These are phyloP conservation scores for Nephelium lappaceum DNA, from an alignment of 345 rosid species.

Conservation along the genomic window DNA sequence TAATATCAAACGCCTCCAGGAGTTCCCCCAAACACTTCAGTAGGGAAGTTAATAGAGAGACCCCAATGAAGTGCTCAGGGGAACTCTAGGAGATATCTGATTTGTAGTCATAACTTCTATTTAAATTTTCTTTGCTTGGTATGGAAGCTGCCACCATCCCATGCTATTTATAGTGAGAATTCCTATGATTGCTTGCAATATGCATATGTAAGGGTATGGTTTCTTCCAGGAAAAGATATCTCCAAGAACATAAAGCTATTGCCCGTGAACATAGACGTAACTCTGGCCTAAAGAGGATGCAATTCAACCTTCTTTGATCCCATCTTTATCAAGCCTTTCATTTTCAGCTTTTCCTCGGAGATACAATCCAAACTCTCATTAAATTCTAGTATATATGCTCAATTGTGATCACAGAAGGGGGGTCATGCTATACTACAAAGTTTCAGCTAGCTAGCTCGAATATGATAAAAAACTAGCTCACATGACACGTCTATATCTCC, in stretches of 20 bases:
- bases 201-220: neutral
- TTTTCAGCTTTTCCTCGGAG: neutral
- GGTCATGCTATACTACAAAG: neutral
- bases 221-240: neutral
- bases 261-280: conserved; percentile 26
- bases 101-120: neutral
- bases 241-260: neutral
- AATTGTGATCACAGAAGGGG: neutral
- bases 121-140: neutral
- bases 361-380: too few species aligned
- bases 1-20: conserved; percentile 34
- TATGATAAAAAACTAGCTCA: neutral
- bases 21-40: conserved; percentile 74
- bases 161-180: conserved; percentile 13
- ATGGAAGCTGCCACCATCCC: neutral
- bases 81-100: conserved; percentile 45
- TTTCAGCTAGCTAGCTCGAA: neutral
- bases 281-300: conserved; percentile 6
- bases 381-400: too few species aligned
- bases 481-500: neutral
- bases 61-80: conserved; percentile 47
- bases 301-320: neutral
- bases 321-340: neutral
- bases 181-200: neutral
- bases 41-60: conserved; percentile 10